Conservation (phyloP, 2,329 filamentous ascomycete genomes). For the Leptoxyphium fumago region DNA sequence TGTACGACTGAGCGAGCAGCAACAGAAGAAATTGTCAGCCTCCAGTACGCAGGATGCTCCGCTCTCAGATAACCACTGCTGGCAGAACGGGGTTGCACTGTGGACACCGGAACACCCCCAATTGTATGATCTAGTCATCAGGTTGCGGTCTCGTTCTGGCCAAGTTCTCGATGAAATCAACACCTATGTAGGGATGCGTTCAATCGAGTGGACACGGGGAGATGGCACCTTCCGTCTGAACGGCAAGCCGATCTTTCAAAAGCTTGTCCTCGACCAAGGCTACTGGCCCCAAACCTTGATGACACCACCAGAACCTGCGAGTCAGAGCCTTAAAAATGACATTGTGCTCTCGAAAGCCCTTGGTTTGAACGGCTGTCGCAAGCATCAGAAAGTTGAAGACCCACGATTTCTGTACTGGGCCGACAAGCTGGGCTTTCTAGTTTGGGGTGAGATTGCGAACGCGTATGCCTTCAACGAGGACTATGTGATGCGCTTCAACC, state of each 20-base stretch:
- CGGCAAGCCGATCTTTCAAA: constrained; percentile 44
- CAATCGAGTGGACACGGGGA: constrained; percentile 42
- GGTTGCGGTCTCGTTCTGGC: constrained; percentile 30
- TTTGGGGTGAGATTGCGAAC: constrained; percentile 52
- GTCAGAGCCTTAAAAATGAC: constrained; percentile 31
- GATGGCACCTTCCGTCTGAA: constrained; percentile 47
- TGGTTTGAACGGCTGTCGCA: constrained; percentile 51
- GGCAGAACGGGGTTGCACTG: constrained; percentile 43
- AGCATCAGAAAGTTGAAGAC: constrained; percentile 51
- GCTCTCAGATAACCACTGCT: constrained; percentile 25
- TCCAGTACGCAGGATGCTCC: constrained; percentile 22
- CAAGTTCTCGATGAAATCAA: constrained; percentile 39
- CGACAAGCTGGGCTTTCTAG: constrained; percentile 44
- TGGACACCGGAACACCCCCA: constrained; percentile 46
- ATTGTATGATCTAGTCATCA: constrained; percentile 41
- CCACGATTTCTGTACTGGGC: constrained; percentile 48
- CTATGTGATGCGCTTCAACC: constrained; percentile 45
- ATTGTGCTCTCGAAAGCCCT: constrained; percentile 44
- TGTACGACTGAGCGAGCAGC: constrained; percentile 33
- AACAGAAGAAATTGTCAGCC: constrained; percentile 26
- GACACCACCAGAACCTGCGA: constrained; percentile 37
- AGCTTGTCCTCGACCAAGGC: constrained; percentile 45
- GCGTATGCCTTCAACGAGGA: constrained; percentile 46
- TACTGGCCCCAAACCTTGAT: constrained; percentile 49
- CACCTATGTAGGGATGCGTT: constrained; percentile 48